phyloP scores from a whole-genome alignment of 495 filamentous ascomycete species.

The Pseudomonodictys pantanalensis region DNA sequence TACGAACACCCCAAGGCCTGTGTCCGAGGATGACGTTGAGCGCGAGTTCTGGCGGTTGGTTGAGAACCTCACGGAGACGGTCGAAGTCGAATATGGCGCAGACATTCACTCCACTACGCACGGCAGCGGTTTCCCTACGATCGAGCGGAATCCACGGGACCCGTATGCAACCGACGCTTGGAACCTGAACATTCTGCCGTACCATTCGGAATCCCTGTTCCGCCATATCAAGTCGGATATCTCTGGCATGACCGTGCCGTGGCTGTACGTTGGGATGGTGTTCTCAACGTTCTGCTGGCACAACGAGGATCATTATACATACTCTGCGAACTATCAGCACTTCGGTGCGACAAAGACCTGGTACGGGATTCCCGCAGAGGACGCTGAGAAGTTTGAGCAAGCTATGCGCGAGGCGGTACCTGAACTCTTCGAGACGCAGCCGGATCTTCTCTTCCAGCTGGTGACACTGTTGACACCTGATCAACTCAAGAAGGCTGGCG shows the following conservation, averaged over 20 bases:
- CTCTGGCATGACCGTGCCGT: conserved; percentile 99
- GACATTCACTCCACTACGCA: conserved; percentile 99
- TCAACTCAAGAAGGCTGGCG: conserved; percentile 90
- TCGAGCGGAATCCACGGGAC: conserved; percentile 85
- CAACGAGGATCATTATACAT: conserved; percentile 96
- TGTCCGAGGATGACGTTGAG: conserved; percentile 95
- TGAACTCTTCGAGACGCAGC: conserved; percentile 94
- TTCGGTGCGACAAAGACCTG: conserved; percentile 98
- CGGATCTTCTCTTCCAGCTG: conserved; percentile 93
- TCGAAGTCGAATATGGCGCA: conserved; percentile 97
- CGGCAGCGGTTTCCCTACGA: conserved; percentile 94
- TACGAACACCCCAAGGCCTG: conserved; percentile 69
- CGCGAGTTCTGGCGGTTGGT: conserved; percentile 96
- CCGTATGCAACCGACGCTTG: conserved; percentile 84
- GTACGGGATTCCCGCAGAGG: conserved; percentile 95
- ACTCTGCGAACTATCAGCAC: conserved; percentile 98
- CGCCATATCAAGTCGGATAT: conserved; percentile 97
- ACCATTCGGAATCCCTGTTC: conserved; percentile 89
- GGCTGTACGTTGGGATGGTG: conserved; percentile 99
- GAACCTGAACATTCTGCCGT: conserved; percentile 93
- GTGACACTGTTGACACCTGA: conserved; percentile 93
- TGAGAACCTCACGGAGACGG: conserved; percentile 86
- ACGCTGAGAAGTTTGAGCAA: conserved; percentile 89
- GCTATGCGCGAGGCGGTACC: conserved; percentile 95
- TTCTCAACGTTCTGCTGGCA: conserved; percentile 99